Base-by-base conservation (phyloP, 768 basidiomycete species). In the Gloeophyllum trabeum region DNA sequence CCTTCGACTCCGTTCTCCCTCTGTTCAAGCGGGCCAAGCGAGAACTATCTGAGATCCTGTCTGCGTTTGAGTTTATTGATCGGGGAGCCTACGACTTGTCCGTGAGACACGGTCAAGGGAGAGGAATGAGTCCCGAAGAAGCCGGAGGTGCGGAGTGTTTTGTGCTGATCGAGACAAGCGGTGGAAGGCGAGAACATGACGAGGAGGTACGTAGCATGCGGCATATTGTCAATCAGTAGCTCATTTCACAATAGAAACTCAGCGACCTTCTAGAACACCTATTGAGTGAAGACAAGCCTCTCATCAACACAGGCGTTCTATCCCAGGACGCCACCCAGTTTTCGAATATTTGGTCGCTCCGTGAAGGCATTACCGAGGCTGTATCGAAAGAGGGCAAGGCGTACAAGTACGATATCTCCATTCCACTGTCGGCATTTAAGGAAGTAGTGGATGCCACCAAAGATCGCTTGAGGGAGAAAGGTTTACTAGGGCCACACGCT, bases 51-150 rank as follows among this genome's bases (percentile, higher is more conserved):
- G 94, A 99, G 64, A 93, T 98, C 47, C 75, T 99, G 22, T 93
- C 90, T 5, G 94, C 96, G 0, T 98, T 98, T 61, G 94, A 99
- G 61, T 98, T 85, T 61, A 88, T 93, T 39, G 94, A 99, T 57
- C 73, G 86, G 41, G 80, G 80, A 10, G 75, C 85, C 1, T 89
- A 89, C 56, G 77, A 92, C 40, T 67, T 93, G 43, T 81, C 81
- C n/a, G 72, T 87, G 34, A 79, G 82, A 54, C 84, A 89, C 49
- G 82, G 86, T 0, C 81, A 89, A 48, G 82, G 84, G 18, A 75
- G 83, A 40, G 81, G 81, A 10, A 69, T 94, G 25, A 71, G 74
- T 40, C 74, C 82, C 39, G 69, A 81, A 39, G 85, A 91, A 45
- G 70, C 85, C 35, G 71, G 77, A 48, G 80, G 82, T 41, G 79